Conservation (phyloP, 495 filamentous ascomycete species). For the Endocarpon pusillum region DNA sequence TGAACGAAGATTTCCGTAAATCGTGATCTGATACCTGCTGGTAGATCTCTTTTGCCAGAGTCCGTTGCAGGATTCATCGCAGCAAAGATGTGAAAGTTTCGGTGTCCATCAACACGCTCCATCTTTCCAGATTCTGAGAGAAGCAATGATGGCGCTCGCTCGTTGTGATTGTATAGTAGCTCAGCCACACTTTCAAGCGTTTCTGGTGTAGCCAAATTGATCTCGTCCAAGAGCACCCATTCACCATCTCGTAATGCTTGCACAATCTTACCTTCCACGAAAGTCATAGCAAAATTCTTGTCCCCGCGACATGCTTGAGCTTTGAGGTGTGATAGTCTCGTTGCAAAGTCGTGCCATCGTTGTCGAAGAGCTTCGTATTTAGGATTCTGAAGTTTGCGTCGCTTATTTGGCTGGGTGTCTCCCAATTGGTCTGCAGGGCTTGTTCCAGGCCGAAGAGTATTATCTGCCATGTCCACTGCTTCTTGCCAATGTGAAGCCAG, state of each 20-base stretch:
- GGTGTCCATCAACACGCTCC: conserved; percentile 74
- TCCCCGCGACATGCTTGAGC: conserved; percentile 60
- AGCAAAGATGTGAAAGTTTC: conserved; percentile 88
- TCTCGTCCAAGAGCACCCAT: conserved; percentile 96
- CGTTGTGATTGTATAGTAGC: conserved; percentile 51
- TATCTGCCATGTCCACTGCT: conserved; percentile 68
- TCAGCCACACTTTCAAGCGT: conserved; percentile 86
- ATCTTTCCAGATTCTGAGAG: conserved; percentile 84
- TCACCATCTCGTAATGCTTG: conserved; percentile 85
- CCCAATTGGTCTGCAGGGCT: conserved; percentile 16
- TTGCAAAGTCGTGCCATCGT: conserved; percentile 65
- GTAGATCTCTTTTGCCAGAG: conserved; percentile 86
- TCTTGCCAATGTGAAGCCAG: conserved; percentile 76
- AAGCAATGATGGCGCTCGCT: conserved; percentile 57
- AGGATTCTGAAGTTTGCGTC: conserved; percentile 57
- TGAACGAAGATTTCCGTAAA: conserved; percentile 92
- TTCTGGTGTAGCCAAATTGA: conserved; percentile 88
- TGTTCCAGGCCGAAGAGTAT: conserved; percentile 33
- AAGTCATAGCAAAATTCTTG: conserved; percentile 80
- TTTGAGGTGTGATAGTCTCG: conserved; percentile 63
- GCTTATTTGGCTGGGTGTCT: conserved; percentile 51
- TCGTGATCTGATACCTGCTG: conserved; percentile 61
- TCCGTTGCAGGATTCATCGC: conserved; percentile 99
- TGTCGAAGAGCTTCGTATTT: conserved; percentile 48
- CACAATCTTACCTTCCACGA: conserved; percentile 88